Evolutionary conservation across 2,329 filamentous ascomycete species (phyloP).

Genomic region (Verticillium zaregamsianum): DNA sequence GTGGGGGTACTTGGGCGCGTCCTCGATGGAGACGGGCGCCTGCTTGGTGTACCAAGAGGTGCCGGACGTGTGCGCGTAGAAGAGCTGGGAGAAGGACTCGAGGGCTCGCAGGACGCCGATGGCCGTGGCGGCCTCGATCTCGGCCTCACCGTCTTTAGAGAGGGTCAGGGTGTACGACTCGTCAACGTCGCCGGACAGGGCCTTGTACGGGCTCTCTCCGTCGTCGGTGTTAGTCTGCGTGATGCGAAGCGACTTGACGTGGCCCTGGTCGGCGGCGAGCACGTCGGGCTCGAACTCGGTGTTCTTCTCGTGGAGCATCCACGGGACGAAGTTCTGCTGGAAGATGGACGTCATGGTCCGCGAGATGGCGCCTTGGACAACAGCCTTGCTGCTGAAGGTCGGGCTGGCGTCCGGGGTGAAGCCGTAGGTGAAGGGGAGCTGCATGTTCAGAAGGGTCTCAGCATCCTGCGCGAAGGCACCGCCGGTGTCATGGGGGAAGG

Average conservation of each 20-base stretch:
- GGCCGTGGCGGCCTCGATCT: conserved; percentile 61
- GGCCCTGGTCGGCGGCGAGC: conserved; percentile 32
- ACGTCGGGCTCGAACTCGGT: conserved; percentile 60
- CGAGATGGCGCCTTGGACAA: conserved; percentile 53
- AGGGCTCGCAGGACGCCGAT: conserved; percentile 69
- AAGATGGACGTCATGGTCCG: conserved; percentile 63
- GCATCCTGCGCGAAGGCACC: conserved; percentile 17
- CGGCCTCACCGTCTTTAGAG: conserved; percentile 51
- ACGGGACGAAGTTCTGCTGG: conserved; percentile 66
- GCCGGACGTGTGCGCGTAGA: conserved; percentile 64
- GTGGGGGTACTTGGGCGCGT: conserved; percentile 70
- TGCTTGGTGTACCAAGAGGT: conserved; percentile 60
- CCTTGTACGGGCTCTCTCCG: conserved; percentile 51
- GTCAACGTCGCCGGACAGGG: conserved; percentile 60
- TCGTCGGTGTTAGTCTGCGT: conserved; percentile 52
- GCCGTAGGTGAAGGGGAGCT: conserved; percentile 45
- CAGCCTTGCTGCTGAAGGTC: conserved; percentile 43
- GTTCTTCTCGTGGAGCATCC: conserved; percentile 68
- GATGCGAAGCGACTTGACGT: conserved; percentile 58
- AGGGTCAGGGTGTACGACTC: conserved; percentile 72
- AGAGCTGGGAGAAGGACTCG: conserved; percentile 74
- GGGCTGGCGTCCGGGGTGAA: conserved; percentile 34
- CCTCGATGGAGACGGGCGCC: conserved; percentile 68
- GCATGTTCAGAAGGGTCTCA: conserved; percentile 28
- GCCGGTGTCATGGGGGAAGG: conserved; percentile 9